A percentile compares a stretch with the other conserved stretches of the same genome.
These are phyloP conservation scores for Aspergillus tubingensis DNA, from an alignment of 2,329 filamentous ascomycete genomes.

Conservation along the genomic window DNA sequence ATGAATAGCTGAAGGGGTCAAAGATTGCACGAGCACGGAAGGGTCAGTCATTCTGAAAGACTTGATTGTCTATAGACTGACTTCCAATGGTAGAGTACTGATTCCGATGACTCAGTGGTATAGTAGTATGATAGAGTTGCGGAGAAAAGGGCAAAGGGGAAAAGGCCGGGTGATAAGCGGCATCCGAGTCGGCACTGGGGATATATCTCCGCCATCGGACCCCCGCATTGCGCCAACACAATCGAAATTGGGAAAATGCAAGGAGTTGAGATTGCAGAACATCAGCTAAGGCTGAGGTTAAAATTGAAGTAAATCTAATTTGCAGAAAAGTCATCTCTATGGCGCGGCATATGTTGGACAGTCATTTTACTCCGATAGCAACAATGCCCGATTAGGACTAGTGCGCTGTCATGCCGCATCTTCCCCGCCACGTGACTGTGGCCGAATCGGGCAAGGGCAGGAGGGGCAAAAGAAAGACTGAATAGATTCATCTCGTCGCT, in stretches of 20 bases:
- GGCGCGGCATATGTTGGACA: not conserved
- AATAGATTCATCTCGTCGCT: not conserved
- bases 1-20: slow-evolving; percentile 71
- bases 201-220: slow-evolving; percentile 2
- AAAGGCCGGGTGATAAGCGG: not conserved
- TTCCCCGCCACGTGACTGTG: not conserved
- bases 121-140: not conserved
- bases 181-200: not conserved
- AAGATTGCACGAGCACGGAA: slow-evolving; percentile 39
- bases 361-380: not conserved
- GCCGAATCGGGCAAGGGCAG: not conserved
- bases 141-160: not conserved
- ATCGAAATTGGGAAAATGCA: not conserved
- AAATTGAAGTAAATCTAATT: not conserved
- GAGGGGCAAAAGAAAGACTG: not conserved
- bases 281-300: not conserved
- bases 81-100: too few relatives aligned
- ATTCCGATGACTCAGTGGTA: too few relatives aligned
- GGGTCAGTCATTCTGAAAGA: slow-evolving; percentile 46
- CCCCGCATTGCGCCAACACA: not conserved
- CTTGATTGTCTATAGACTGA: not conserved
- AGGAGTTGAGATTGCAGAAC: not conserved
- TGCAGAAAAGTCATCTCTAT: not conserved
- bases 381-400: not conserved
- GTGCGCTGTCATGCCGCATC: not conserved